Evolutionary conservation across 1,284 basidiomycete species (phyloP).

Genomic region (Tetrapyrgos nigripes): DNA sequence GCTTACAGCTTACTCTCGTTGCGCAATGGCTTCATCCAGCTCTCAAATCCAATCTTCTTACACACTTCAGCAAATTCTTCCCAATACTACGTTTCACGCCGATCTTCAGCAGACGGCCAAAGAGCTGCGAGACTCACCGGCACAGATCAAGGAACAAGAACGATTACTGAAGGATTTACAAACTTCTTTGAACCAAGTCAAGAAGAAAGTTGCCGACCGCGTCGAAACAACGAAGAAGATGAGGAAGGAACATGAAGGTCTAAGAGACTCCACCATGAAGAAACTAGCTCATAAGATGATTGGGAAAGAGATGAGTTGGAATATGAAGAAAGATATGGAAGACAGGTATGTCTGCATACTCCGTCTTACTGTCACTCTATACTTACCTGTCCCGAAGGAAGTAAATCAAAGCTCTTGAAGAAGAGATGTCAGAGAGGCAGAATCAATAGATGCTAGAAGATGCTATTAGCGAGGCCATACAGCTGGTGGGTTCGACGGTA

Average conservation of each 20-base stretch:
- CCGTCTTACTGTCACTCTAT: not conserved
- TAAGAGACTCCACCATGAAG: constrained; percentile 44
- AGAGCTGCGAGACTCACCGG: constrained; percentile 45
- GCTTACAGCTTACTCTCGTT: no score
- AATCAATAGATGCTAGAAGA: constrained; percentile 34
- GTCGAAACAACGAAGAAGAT: constrained; percentile 47
- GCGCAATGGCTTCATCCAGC: no score
- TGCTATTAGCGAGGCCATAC: constrained; percentile 39
- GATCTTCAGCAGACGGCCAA: constrained; percentile 39
- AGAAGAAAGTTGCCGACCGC: constrained; percentile 32
- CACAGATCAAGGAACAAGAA: constrained; percentile 41
- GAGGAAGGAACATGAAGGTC: constrained; percentile 44
- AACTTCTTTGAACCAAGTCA: constrained; percentile 26
- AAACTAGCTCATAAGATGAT: constrained; percentile 43
- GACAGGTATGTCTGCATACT: constrained; percentile 38
- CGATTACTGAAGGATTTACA: constrained; percentile 41
- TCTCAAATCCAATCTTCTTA: constrained; percentile 20
- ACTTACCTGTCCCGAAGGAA: constrained; percentile 32
- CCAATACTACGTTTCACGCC: constrained; percentile 43
- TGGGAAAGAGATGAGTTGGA: constrained; percentile 45
- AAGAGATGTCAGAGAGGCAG: constrained; percentile 43
- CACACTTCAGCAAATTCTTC: constrained; percentile 38
- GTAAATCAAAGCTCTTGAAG: constrained; percentile 49
- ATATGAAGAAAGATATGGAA: constrained; percentile 46
- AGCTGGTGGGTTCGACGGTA: constrained; percentile 33